Base-by-base conservation (phyloP, 2,329 filamentous ascomycete genomes). In the Aaosphaeria arxii region DNA sequence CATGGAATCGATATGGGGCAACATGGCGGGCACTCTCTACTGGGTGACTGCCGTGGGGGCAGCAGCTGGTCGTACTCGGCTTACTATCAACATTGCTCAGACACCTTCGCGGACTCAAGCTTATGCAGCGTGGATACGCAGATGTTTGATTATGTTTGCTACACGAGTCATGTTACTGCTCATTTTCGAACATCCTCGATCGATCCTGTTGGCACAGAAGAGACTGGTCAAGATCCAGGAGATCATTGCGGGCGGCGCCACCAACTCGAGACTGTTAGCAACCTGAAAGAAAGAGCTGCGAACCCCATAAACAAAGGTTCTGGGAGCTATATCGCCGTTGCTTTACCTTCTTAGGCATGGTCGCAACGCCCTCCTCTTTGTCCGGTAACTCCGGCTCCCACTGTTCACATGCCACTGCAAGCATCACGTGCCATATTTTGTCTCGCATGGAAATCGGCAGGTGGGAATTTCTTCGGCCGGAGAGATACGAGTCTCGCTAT, bases 1-100 rank as follows among this genome's bases (percentile, higher is more conserved):
- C 32, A 55, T 52, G 4, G 50, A 45, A 6, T 55, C 62, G n/a
- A 17, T 66, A 4, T 69, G 68, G 67, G 52, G 54, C 40, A 51
- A 62, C 41, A 63, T 70, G 62, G 53, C 58, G 11, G 67, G 66
- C 5, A 61, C 67, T 5, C 56, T 68, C 13, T 69, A 69, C 49
- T 71, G 65, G 66, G 58, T 65, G 9, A 53, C 57, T 13, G 46
- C 55, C 2, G 61, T 69, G 9, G 68, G 64, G 17, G 59, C 61
- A 4, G 65, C 62, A 7, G 66, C 65, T 13, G 57, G 63, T 36
- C 57, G 64, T 6, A 53, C 51, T 6, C 48, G 53, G 17, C 39
- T 43, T 3, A 36, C 53, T 4, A 44, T 56, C 24, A 48, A 57
- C 31, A 56, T 56, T 41, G 30, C 49, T 6, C 47, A 49, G 11